These are phyloP conservation scores for Macrocystidia cucumis DNA, from an alignment of 1,284 basidiomycete genomes.

Conservation along the genomic window DNA sequence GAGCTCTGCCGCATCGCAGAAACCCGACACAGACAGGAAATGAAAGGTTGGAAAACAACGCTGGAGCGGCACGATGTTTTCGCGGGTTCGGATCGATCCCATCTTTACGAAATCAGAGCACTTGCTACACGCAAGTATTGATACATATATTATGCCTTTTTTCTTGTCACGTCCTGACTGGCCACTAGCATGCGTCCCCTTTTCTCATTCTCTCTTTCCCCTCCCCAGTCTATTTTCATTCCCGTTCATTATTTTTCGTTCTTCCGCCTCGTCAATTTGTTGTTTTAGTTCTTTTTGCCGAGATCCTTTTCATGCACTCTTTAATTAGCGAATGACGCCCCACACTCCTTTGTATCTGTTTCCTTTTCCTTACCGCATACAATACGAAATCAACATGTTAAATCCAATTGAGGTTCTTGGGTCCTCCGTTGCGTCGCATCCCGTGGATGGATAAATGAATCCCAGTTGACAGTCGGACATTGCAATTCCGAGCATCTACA, in stretches of 20 bases:
- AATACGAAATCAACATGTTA: neutral
- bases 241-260: slow-evolving; percentile 11
- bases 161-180: slow-evolving; percentile 5
- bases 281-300: slow-evolving; percentile 7
- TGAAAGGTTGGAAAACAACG: slow-evolving; percentile 71
- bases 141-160: slow-evolving; percentile 14
- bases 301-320: no score
- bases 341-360: slow-evolving; percentile 5
- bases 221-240: slow-evolving; percentile 4
- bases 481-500: no score
- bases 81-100: slow-evolving; percentile 45
- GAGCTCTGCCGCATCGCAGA: slow-evolving; percentile 70
- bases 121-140: slow-evolving; percentile 75
- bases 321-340: no score
- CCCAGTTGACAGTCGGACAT: no score
- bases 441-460: no score
- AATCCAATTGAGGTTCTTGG: neutral
- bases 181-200: neutral
- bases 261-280: slow-evolving; percentile 4
- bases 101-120: slow-evolving; percentile 72
- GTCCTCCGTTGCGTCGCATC: neutral
- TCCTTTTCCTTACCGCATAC: slow-evolving; percentile 2
- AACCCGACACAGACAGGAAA: slow-evolving; percentile 72
- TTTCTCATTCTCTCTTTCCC: slow-evolving; percentile 8
- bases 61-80: slow-evolving; percentile 33